These are phyloP conservation scores for Yarrowia sp. DNA, from an alignment of 805 yeast species.

Conservation along the genomic window DNA sequence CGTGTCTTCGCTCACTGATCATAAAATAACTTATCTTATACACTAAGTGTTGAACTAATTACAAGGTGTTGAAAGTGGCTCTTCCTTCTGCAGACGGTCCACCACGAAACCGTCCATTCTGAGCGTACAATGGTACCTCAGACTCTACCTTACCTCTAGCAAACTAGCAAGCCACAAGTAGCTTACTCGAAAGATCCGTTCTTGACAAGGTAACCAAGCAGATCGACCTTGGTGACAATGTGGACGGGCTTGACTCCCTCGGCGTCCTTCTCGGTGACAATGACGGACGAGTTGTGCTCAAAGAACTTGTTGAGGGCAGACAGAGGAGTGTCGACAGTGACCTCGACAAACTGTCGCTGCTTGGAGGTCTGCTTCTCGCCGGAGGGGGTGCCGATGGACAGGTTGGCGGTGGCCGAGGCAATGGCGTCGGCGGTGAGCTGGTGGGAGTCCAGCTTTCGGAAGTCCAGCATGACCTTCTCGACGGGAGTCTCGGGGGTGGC, in stretches of 20 bases:
- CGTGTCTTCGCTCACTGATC: background rate
- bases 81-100: constrained; percentile 6
- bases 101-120: constrained; percentile 17
- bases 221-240: constrained; percentile 86
- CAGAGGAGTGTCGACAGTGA: constrained; percentile 70
- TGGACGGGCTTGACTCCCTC: constrained; percentile 71
- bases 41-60: constrained; percentile 21
- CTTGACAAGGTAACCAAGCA: constrained; percentile 58
- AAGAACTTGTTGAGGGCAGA: constrained; percentile 76
- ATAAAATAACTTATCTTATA: constrained; percentile 19
- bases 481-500: constrained; percentile 64
- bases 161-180: too few species aligned
- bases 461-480: constrained; percentile 69
- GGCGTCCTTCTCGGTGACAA: constrained; percentile 67
- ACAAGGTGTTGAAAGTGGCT: constrained; percentile 30
- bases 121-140: constrained; percentile 2
- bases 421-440: constrained; percentile 66
- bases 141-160: background rate
- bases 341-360: constrained; percentile 69
- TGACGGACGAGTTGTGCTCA: constrained; percentile 83
- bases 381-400: constrained; percentile 43
- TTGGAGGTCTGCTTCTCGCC: constrained; percentile 57
- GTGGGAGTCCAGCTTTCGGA: constrained; percentile 64
- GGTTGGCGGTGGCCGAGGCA: constrained; percentile 35
- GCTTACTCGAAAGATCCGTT: constrained; percentile 40